Evolutionary conservation across 1,139 yeast species (phyloP).

Genomic region (Geotrichum carabidarum): DNA sequence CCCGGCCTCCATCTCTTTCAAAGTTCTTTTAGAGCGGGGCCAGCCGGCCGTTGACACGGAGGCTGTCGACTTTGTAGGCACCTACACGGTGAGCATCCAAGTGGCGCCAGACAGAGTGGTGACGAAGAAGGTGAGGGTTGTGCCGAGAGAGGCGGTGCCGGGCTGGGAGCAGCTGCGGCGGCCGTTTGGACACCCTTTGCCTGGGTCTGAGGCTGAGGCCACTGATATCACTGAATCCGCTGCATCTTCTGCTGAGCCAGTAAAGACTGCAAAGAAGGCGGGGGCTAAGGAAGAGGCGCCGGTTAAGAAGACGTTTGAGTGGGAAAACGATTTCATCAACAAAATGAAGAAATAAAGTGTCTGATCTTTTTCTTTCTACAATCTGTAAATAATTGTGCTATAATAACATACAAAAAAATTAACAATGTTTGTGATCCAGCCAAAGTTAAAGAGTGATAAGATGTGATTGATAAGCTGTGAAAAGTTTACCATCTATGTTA

Average conservation of each 20-base stretch:
- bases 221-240: slow-evolving; percentile 11
- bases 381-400: too few relatives aligned
- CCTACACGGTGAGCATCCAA: slow-evolving; percentile 19
- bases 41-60: slow-evolving; percentile 9
- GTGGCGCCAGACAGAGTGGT: slow-evolving; percentile 20
- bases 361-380: too few relatives aligned
- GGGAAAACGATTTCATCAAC: slow-evolving; percentile 32
- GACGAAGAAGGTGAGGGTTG: slow-evolving; percentile 16
- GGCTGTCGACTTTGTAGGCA: slow-evolving; percentile 25
- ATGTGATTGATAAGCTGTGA: too few relatives aligned
- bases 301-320: slow-evolving; percentile 25
- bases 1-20: slow-evolving; percentile 5
- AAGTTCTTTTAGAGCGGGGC: slow-evolving; percentile 6
- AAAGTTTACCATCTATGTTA: too few relatives aligned
- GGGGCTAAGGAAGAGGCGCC: slow-evolving; percentile 11
- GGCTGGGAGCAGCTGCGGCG: slow-evolving; percentile 16
- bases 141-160: slow-evolving; percentile 14
- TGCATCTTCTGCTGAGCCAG: slow-evolving; percentile 10
- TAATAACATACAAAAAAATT: too few relatives aligned
- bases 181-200: slow-evolving; percentile 21
- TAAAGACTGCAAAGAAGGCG: slow-evolving; percentile 12
- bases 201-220: slow-evolving; percentile 10
- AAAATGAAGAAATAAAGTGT: slow-evolving; percentile 10
- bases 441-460: too few relatives aligned
- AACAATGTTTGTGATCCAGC: too few relatives aligned